phyloP scores from a whole-genome alignment of 1,139 yeast species.

The Protomyces lactucae-debilis region DNA sequence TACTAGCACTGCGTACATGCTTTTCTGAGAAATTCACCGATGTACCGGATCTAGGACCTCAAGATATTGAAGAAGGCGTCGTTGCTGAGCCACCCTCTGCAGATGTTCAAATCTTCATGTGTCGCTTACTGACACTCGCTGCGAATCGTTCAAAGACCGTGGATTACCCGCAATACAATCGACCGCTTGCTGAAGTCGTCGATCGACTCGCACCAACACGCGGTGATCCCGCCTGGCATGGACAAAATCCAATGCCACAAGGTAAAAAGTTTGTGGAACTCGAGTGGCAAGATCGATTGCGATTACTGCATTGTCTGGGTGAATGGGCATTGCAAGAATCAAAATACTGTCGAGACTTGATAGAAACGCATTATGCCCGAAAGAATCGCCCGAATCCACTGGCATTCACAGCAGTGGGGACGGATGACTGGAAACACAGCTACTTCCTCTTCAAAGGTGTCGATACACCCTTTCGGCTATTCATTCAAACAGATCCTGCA shows the following conservation, averaged over 20 bases:
- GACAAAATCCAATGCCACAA: constrained; percentile 34
- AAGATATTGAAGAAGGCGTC: constrained; percentile 43
- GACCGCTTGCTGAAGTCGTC: constrained; percentile 15
- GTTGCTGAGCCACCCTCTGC: constrained; percentile 35
- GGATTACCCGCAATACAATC: constrained; percentile 34
- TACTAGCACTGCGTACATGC: constrained; percentile 38
- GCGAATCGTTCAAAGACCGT: constrained; percentile 43
- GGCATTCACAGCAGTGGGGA: not conserved
- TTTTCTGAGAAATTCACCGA: constrained; percentile 40
- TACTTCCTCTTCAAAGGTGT: constrained; percentile 25
- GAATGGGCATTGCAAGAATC: constrained; percentile 22
- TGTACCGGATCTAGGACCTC: constrained; percentile 40
- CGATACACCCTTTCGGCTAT: constrained; percentile 37
- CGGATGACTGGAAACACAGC: constrained; percentile 14
- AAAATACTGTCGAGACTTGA: constrained; percentile 30
- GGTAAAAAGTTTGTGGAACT: constrained; percentile 25
- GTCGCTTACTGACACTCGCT: constrained; percentile 40
- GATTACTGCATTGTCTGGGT: constrained; percentile 5
- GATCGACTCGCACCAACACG: constrained; percentile 2
- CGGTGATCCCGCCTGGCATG: constrained; percentile 35
- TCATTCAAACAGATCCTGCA: constrained; percentile 38
- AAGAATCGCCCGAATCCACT: constrained; percentile 35
- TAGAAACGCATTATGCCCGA: constrained; percentile 34
- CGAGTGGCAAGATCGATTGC: constrained; percentile 12
- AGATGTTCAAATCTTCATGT: constrained; percentile 39